These are phyloP conservation scores for Incumbomyces delicatus DNA, from an alignment of 2,329 filamentous ascomycete species.

Conservation along the genomic window DNA sequence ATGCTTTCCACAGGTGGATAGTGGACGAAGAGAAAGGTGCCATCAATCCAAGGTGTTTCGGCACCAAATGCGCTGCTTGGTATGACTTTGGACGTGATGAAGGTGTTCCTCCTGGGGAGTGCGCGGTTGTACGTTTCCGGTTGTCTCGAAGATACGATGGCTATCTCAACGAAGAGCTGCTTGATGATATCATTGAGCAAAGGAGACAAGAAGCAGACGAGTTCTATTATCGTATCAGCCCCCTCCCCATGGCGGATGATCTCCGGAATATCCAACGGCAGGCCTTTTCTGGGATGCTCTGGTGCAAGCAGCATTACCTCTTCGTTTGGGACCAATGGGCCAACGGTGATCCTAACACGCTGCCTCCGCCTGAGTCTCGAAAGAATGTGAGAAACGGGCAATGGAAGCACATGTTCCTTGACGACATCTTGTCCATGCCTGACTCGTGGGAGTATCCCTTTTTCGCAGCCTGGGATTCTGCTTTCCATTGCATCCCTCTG, in stretches of 20 bases:
- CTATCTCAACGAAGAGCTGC: conserved; percentile 84
- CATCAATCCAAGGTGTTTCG: conserved; percentile 67
- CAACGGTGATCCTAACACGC: conserved; percentile 80
- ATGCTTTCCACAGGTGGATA: conserved; percentile 84
- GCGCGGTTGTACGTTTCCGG: conserved; percentile 87
- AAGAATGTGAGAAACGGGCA: conserved; percentile 76
- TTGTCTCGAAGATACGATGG: conserved; percentile 65
- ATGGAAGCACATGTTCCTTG: conserved; percentile 91
- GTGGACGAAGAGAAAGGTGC: conserved; percentile 71
- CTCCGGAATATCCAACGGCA: conserved; percentile 90
- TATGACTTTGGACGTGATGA: conserved; percentile 84
- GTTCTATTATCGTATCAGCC: conserved; percentile 89
- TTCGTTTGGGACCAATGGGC: conserved; percentile 98
- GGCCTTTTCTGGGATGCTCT: conserved; percentile 93
- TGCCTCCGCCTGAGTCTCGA: conserved; percentile 69
- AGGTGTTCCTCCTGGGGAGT: conserved; percentile 80
- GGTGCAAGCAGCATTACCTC: conserved; percentile 94
- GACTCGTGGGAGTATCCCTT: conserved; percentile 99
- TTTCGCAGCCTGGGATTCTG: conserved; percentile 94
- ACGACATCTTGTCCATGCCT: conserved; percentile 94
- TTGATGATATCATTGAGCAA: conserved; percentile 82
- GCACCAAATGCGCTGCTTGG: conserved; percentile 87
- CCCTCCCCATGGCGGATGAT: conserved; percentile 86
- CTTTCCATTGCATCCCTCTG: conserved; percentile 90
- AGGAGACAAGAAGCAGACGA: conserved; percentile 86